These are phyloP conservation scores for Scheffersomyces illinoinensis DNA, from an alignment of 1,139 yeast genomes.

Conservation along the genomic window DNA sequence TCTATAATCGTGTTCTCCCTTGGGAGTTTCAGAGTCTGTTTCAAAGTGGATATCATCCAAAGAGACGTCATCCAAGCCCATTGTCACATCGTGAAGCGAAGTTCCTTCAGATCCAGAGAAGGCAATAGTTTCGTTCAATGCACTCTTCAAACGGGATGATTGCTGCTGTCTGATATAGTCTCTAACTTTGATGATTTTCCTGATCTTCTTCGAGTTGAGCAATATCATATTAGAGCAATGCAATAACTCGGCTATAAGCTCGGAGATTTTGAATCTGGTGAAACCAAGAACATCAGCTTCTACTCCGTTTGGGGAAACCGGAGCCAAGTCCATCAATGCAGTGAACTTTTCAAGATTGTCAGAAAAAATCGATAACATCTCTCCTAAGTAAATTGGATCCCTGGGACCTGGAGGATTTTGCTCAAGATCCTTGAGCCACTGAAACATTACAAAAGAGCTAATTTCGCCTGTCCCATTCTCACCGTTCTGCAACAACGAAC, in stretches of 20 bases:
- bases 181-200: conserved; percentile 35
- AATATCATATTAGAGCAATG: conserved; percentile 53
- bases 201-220: conserved; percentile 41
- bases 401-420: conserved; percentile 50
- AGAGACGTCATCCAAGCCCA: conserved; percentile 41
- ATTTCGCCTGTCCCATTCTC: conserved; percentile 41
- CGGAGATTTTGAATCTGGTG: conserved; percentile 44
- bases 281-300: conserved; percentile 34
- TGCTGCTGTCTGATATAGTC: conserved; percentile 38
- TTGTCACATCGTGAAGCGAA: conserved; percentile 30
- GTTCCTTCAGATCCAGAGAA: conserved; percentile 7
- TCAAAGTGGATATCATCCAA: conserved; percentile 32
- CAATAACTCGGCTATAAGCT: conserved; percentile 46
- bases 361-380: conserved; percentile 42
- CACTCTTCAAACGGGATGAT: conserved; percentile 29
- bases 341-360: conserved; percentile 35
- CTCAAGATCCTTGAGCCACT: conserved; percentile 50
- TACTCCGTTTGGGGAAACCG: conserved; percentile 24
- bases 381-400: conserved; percentile 49
- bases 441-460: conserved; percentile 45
- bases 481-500: conserved; percentile 29
- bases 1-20: conserved; percentile 8
- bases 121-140: conserved; percentile 30
- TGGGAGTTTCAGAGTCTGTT: conserved; percentile 4
- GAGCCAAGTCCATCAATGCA: conserved; percentile 21